A percentile compares a stretch with the other conserved stretches of the same genome.
Conservation (phyloP, 257 asterid genomes). For the Cinchona pubescens region DNA sequence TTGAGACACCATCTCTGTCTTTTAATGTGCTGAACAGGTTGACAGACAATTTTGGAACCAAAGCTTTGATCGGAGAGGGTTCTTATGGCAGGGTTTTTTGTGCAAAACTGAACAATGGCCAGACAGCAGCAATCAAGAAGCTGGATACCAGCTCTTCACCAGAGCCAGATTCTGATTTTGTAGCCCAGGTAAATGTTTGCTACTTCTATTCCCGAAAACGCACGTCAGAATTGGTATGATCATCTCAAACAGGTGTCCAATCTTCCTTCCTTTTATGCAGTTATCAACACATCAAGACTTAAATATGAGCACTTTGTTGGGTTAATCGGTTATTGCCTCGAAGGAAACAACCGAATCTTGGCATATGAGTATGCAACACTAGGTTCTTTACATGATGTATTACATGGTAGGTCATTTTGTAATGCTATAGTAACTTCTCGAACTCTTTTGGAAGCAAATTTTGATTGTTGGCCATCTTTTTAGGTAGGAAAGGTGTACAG, state of each 20-base stretch:
- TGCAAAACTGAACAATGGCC: constrained; percentile 55
- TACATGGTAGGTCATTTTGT: constrained; percentile 54
- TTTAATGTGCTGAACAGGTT: constrained; percentile 51
- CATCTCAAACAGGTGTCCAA: not conserved
- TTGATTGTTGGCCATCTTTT: constrained; percentile 3
- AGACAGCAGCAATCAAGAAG: constrained; percentile 62
- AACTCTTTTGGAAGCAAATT: not conserved
- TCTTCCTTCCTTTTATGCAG: constrained; percentile 29
- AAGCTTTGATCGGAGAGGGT: constrained; percentile 73
- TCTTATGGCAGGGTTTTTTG: constrained; percentile 70
- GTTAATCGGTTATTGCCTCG: constrained; percentile 76
- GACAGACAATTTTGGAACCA: constrained; percentile 58
- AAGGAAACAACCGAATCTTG: constrained; percentile 55
- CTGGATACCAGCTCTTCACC: constrained; percentile 59
- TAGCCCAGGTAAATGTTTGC: constrained; percentile 46
- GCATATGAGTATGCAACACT: constrained; percentile 67
- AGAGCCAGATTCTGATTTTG: constrained; percentile 64
- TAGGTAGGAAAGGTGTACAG: constrained; percentile 89
- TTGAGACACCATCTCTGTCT: constrained; percentile 66
- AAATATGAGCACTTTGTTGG: constrained; percentile 65
- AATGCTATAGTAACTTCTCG: not conserved
- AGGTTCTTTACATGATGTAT: constrained; percentile 84
- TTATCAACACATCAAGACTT: constrained; percentile 73
- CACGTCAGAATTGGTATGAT: not conserved
- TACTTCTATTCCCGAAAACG: not conserved